Percentiles rank a stretch among this genome's conserved stretches.
phyloP scores from a whole-genome alignment of 352 stramenopile genomes.

The Phytophthora sansomeana region DNA sequence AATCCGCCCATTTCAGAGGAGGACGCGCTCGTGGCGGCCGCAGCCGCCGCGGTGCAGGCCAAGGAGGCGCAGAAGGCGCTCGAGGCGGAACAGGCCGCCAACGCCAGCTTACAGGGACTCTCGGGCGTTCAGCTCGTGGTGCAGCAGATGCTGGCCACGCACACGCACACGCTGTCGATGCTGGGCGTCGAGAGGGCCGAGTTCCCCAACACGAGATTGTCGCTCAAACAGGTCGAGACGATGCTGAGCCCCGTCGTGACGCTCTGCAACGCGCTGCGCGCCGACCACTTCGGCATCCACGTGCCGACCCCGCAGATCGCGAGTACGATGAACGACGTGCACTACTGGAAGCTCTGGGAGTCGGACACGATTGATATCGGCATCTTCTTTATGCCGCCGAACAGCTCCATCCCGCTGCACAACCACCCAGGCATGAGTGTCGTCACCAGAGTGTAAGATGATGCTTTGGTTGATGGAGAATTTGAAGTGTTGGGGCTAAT shows the following conservation, averaged over 20 bases:
- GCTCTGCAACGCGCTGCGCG: conserved; percentile 61
- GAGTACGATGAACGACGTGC: conserved; percentile 76
- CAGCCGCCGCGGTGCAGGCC: conserved; percentile 42
- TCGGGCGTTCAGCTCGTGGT: conserved; percentile 76
- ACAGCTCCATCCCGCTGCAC: conserved; percentile 78
- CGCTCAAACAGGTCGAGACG: conserved; percentile 75
- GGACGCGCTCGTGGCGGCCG: conserved; percentile 29
- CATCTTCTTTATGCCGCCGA: conserved; percentile 88
- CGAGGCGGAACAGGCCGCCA: conserved; percentile 50
- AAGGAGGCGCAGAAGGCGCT: conserved; percentile 48
- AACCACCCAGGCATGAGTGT: conserved; percentile 89
- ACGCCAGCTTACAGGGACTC: conserved; percentile 52
- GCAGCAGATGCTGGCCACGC: conserved; percentile 68
- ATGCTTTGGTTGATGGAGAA: background rate
- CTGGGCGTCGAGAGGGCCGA: conserved; percentile 55
- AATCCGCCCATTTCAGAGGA: conserved; percentile 25
- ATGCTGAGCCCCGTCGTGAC: conserved; percentile 70
- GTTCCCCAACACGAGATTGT: conserved; percentile 78
- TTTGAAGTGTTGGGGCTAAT: no score
- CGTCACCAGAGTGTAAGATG: conserved; percentile 77
- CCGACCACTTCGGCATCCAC: conserved; percentile 78
- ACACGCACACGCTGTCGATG: conserved; percentile 64
- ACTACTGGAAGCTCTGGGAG: conserved; percentile 90
- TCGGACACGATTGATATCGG: conserved; percentile 86
- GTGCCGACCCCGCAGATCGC: conserved; percentile 72